These are phyloP conservation scores for Morella rubra DNA, from an alignment of 306 rosid species.

Conservation along the genomic window DNA sequence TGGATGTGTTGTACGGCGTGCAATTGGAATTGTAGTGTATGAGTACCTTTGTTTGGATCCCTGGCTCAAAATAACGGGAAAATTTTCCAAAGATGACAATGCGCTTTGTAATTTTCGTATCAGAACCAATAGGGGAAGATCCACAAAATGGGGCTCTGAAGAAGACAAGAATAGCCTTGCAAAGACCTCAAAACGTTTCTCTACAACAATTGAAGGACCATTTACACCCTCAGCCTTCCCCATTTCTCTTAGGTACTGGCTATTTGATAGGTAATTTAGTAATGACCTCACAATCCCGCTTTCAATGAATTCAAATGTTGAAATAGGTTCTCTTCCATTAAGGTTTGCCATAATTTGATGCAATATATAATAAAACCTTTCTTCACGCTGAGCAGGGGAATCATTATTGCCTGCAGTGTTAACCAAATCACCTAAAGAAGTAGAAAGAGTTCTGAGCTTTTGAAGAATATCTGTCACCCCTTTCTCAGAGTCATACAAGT, in stretches of 20 bases:
- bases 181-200: conserved; percentile 75
- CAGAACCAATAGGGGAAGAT: conserved; percentile 52
- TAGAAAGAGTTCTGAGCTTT: conserved; percentile 59
- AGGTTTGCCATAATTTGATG: conserved; percentile 69
- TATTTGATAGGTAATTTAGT: conserved; percentile 63
- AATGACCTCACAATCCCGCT: conserved; percentile 87
- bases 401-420: conserved; percentile 33
- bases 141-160: conserved; percentile 45
- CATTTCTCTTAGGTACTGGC: conserved; percentile 49
- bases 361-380: conserved; percentile 46
- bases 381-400: conserved; percentile 54
- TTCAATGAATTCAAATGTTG: conserved; percentile 95
- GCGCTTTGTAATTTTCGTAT: conserved; percentile 68
- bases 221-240: conserved; percentile 32
- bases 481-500: conserved; percentile 58
- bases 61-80: conserved; percentile 72
- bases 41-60: conserved; percentile 57
- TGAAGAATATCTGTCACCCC: conserved; percentile 81
- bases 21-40: conserved; percentile 68
- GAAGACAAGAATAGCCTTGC: conserved; percentile 57
- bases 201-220: conserved; percentile 43
- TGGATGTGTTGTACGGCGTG: conserved; percentile 57
- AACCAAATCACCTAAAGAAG: conserved; percentile 51
- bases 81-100: conserved; percentile 81
- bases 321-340: conserved; percentile 74